Conservation (phyloP, 2,329 filamentous ascomycete genomes). For the Aureobasidium sp. region DNA sequence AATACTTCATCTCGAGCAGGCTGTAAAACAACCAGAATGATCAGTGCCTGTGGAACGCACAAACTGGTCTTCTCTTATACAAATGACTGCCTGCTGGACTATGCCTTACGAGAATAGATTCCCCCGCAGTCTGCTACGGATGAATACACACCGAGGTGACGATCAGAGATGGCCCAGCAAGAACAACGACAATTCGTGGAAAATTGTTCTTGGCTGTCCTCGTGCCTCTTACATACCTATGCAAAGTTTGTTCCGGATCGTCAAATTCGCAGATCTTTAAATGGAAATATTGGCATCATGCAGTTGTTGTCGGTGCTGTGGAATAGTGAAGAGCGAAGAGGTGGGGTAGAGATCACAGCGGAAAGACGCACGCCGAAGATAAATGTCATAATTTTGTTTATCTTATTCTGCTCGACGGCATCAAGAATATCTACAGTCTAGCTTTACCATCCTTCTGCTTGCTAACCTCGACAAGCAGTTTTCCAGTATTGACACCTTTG, state of each 20-base stretch:
- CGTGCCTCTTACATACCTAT: not conserved
- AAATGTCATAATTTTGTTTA: not conserved
- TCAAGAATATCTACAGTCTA: not conserved
- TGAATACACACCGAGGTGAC: constrained; percentile 3
- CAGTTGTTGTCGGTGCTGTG: not conserved
- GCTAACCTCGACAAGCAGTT: constrained; percentile 11
- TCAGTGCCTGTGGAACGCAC: not conserved
- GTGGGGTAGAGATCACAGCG: not conserved
- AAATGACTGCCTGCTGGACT: not conserved
- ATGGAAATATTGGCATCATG: not conserved
- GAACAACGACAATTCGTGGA: not conserved
- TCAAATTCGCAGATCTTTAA: not conserved
- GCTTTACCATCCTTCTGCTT: constrained; percentile 5
- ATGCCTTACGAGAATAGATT: not conserved
- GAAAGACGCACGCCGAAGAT: no score
- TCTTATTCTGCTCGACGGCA: not conserved
- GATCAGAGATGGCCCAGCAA: not conserved
- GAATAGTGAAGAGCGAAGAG: not conserved
- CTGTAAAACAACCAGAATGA: not conserved
- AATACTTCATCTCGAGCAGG: not conserved
- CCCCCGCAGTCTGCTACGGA: not conserved
- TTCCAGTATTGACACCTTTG: constrained; percentile 11
- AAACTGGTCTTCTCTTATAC: not conserved
- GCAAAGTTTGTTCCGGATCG: not conserved
- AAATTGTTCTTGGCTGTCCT: not conserved